Evolutionary conservation across 2,329 filamentous ascomycete genomes (phyloP).

Genomic region (Aspergillus tanneri): DNA sequence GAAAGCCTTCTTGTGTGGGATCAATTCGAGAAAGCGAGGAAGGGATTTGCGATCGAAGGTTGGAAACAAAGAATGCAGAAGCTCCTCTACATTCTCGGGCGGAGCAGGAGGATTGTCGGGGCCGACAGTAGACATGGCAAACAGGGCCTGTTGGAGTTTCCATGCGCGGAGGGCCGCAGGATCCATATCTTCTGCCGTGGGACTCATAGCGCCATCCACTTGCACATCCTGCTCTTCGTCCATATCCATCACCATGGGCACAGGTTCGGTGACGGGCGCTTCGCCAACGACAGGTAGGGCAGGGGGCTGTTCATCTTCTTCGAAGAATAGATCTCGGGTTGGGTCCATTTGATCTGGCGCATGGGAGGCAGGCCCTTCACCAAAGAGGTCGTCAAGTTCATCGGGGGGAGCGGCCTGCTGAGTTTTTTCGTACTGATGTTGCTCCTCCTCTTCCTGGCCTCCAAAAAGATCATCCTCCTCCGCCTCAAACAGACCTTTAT

Average conservation of each 20-base stretch:
- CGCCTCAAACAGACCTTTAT: constrained; percentile 26
- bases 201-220: constrained; percentile 28
- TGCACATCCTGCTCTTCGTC: constrained; percentile 27
- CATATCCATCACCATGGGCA: constrained; percentile 27
- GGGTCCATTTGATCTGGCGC: constrained; percentile 31
- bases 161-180: constrained; percentile 43
- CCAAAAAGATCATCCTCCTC: constrained; percentile 44
- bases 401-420: constrained; percentile 27
- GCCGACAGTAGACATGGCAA: constrained; percentile 46
- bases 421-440: constrained; percentile 1
- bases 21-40: constrained; percentile 76
- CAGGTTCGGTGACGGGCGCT: constrained; percentile 5
- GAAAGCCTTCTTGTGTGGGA: constrained; percentile 75
- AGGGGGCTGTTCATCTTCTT: constrained; percentile 25
- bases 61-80: constrained; percentile 78
- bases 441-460: constrained; percentile 24
- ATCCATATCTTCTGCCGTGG: constrained; percentile 42
- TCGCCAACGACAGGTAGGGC: constrained; percentile 3
- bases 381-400: constrained; percentile 51
- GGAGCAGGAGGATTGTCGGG: constrained; percentile 66
- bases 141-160: constrained; percentile 48
- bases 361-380: constrained; percentile 43
- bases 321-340: constrained; percentile 31
- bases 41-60: constrained; percentile 72
- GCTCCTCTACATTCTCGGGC: constrained; percentile 70